Evolutionary conservation across 148 eudicot species (phyloP).

Genomic region (Vaccinium corymbosum): DNA sequence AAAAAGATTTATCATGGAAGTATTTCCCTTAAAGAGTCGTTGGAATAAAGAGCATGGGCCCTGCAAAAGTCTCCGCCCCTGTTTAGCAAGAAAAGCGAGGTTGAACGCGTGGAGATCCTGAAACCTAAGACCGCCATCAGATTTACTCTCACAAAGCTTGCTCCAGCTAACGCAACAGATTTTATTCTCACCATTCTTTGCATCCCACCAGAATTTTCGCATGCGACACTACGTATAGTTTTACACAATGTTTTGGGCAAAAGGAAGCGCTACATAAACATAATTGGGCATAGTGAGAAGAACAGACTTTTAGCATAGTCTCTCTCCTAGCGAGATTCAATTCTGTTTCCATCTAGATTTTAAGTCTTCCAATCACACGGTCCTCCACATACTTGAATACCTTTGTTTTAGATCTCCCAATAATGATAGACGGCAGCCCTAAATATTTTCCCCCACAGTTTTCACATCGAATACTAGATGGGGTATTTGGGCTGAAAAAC

Average conservation of each 20-base stretch:
- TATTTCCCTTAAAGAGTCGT: neutral
- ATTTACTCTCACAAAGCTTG: neutral
- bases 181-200: too few relatives aligned
- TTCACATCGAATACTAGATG: neutral
- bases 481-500: too few relatives aligned
- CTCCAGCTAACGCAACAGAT: neutral
- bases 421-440: neutral
- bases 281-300: neutral
- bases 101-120: neutral
- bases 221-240: neutral
- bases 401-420: neutral
- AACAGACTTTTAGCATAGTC: neutral
- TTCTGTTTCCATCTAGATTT: neutral
- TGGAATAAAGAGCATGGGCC: neutral
- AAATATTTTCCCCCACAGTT: neutral
- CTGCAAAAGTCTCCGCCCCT: neutral
- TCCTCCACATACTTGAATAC: neutral
- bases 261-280: neutral
- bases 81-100: neutral
- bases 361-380: neutral
- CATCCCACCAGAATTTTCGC: neutral
- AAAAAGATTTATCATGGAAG: neutral
- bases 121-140: neutral
- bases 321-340: neutral
- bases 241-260: neutral